Evolutionary conservation across 805 yeast genomes (phyloP), one percentile per base, ranked within the genome.

Genomic region (Saccharomycopsis fodiens): DNA sequence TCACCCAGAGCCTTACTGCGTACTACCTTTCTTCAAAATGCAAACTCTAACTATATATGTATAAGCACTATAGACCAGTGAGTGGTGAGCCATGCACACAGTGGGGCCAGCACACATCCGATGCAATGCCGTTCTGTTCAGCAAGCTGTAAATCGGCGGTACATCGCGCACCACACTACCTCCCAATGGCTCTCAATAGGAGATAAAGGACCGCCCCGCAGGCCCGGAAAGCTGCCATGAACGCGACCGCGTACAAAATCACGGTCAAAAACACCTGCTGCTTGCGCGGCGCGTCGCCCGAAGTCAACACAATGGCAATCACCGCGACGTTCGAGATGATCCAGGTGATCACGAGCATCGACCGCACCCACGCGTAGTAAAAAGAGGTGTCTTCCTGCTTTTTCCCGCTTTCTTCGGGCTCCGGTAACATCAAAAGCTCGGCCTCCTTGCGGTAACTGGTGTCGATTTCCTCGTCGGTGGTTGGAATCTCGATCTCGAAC

Each of bases 221-320:
- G 54, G 89, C 81, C 52, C 97, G 70, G 61, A 86, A 81, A 4
- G 80, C 72, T 0, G 97, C 96, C 73, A 88, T 76, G 21, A 80
- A 85, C 3, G 96, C 96, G 37, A 91, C 97, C 30, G 89, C 67
- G 96, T 97, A 91, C 54, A 91, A 69, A 38, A 91, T 82, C 25
- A 91, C 85, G 3, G 93, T 76, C 62, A 91, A 73, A 61, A 87
- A 91, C 4, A 79, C 66, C 35, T 77, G 71, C 1, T 86, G 72
- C 60, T 81, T 72, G 6, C 44, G 37, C 3, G 63, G 55, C 3
- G 55, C 40, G 31, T 50, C 57, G 42, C 42, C 51, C 42, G 44
- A 45, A 50, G 47, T 41, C 50, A 88, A 72, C 4, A 93, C 96
- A 17, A 88, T 72, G 0, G 89, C 93, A 39, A 87, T 74, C 41